Conservation (phyloP, 495 filamentous ascomycete species). For the Parathielavia appendiculata region DNA sequence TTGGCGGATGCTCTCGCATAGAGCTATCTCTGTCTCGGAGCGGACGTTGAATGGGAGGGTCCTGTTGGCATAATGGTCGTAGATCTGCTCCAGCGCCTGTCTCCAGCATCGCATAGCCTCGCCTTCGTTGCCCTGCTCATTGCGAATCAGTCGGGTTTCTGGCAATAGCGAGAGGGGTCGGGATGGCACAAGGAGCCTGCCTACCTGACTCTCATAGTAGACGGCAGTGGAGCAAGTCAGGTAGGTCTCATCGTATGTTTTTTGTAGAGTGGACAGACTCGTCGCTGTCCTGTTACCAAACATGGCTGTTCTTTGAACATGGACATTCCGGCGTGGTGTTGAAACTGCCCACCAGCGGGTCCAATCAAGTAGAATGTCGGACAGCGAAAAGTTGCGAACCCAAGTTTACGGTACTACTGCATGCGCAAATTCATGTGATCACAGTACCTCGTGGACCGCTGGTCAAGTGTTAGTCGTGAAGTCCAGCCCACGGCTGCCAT, state of each 20-base stretch:
- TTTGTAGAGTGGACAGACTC: slow-evolving; percentile 76
- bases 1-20: slow-evolving; percentile 73
- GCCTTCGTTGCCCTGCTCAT: slow-evolving; percentile 75
- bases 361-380: not conserved
- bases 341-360: slow-evolving; percentile 4
- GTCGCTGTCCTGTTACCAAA: slow-evolving; percentile 64
- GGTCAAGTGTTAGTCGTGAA: not conserved
- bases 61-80: slow-evolving; percentile 76
- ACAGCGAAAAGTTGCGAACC: not conserved
- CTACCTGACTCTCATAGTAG: slow-evolving; percentile 87
- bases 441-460: not conserved
- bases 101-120: slow-evolving; percentile 93
- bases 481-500: no score
- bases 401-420: no score
- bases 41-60: slow-evolving; percentile 59
- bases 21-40: slow-evolving; percentile 77
- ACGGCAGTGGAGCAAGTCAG: slow-evolving; percentile 90
- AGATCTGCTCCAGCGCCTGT: slow-evolving; percentile 83
- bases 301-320: slow-evolving; percentile 41
- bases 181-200: slow-evolving; percentile 11
- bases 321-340: slow-evolving; percentile 15
- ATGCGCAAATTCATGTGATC: not conserved
- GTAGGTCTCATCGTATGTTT: slow-evolving; percentile 96
- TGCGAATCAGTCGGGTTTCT: slow-evolving; percentile 13
- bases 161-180: not conserved